A percentile compares a stretch with the other conserved stretches of the same genome.
Conservation (phyloP, 2,329 filamentous ascomycete species). For the Talaromyces verruculosus region DNA sequence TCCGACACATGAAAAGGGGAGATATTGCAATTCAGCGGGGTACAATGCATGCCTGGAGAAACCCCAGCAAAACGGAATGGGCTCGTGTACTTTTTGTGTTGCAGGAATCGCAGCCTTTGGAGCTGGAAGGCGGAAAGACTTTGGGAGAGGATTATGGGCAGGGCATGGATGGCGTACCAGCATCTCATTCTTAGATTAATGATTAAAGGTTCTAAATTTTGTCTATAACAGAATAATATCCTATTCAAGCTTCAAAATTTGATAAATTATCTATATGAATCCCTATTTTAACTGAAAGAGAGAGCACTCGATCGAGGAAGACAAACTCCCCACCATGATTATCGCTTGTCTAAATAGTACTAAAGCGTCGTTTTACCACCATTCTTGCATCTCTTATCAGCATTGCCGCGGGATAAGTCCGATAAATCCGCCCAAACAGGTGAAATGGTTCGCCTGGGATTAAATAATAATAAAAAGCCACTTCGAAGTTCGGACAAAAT, state of each 20-base stretch:
- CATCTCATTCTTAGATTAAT: conserved; percentile 20
- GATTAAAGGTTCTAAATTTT: neutral
- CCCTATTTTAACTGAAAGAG: neutral
- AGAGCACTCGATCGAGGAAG: neutral
- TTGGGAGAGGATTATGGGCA: conserved; percentile 24
- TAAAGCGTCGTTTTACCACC: neutral
- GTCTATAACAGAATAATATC: neutral
- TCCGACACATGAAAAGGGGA: conserved; percentile 48
- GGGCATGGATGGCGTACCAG: conserved; percentile 23
- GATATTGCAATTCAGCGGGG: conserved; percentile 59
- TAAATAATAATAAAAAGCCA: neutral
- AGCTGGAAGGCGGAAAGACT: conserved; percentile 27
- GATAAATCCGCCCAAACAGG: neutral
- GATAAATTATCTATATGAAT: neutral
- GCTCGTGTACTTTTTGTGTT: conserved; percentile 44
- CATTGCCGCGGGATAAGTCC: neutral
- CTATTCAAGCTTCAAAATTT: neutral
- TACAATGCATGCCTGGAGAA: conserved; percentile 57
- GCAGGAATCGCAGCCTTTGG: conserved; percentile 14
- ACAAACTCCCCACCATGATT: neutral
- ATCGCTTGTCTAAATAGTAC: neutral
- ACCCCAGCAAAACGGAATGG: conserved; percentile 51
- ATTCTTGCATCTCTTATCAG: neutral
- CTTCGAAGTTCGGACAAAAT: neutral
- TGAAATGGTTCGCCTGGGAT: neutral